These are phyloP conservation scores for Prunus mongolica DNA, from an alignment of 306 rosid genomes.

Conservation along the genomic window DNA sequence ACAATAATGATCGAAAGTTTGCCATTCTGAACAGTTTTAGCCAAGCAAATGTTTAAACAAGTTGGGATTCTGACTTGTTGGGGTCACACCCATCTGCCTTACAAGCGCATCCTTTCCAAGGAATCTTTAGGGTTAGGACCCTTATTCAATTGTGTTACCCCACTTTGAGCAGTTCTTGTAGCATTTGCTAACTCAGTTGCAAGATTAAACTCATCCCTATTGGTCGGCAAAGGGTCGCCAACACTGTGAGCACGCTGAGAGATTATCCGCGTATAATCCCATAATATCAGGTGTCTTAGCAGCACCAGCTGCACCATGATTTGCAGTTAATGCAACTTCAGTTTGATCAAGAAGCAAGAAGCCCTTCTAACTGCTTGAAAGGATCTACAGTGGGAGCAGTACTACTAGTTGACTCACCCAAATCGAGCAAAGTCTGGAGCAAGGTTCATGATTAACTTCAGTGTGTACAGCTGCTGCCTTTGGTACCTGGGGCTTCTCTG, in stretches of 20 bases:
- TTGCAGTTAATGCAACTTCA: constrained; percentile 27
- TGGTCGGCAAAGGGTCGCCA: constrained; percentile 32
- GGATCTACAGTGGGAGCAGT: constrained; percentile 55
- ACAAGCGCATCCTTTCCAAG: constrained; percentile 44
- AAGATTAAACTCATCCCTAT: constrained; percentile 39
- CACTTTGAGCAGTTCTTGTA: constrained; percentile 26
- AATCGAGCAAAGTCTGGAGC: constrained; percentile 76
- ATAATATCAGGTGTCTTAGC: constrained; percentile 49
- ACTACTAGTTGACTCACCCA: constrained; percentile 54
- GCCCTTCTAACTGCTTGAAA: constrained; percentile 74
- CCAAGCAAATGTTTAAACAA: no score
- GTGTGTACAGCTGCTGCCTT: no score
- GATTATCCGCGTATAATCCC: constrained; percentile 41
- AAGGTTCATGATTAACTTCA: no score
- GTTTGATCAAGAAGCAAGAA: constrained; percentile 40
- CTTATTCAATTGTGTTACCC: constrained; percentile 25
- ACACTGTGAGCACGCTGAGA: constrained; percentile 32
- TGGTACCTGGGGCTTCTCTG: no score
- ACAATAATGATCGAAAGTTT: no score
- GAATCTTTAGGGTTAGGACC: constrained; percentile 51
- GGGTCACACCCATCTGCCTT: constrained; percentile 89
- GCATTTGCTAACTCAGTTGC: constrained; percentile 39
- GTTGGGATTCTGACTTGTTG: constrained; percentile 45
- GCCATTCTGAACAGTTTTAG: no score
- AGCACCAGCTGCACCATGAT: constrained; percentile 22